Base-by-base conservation (phyloP, 768 basidiomycete species). In the Tricholoma sp. region DNA sequence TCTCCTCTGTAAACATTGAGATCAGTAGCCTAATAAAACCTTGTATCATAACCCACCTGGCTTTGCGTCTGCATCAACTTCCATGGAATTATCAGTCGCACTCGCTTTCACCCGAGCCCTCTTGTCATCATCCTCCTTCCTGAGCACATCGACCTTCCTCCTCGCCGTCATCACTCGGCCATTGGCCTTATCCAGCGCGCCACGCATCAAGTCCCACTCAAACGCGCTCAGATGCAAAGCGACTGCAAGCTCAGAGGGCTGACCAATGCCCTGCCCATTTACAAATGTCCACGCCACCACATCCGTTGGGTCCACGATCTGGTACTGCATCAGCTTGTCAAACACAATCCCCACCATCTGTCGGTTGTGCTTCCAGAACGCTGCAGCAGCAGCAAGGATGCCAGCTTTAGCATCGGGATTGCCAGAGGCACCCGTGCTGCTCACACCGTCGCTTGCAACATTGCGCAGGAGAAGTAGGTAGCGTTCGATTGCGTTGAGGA, bases 301-400 rank as follows among this genome's bases (percentile, higher is more conserved):
- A 62, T 99, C 95, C 14, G 85, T 84, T 0, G 95, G 93, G 64
- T 98, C 94, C 39, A 98, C 88, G 56, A 98, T 91, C 68, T 97
- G 94, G 72, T 99, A 99, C 68, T 98, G 96, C 85, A 98, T 90
- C 54, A 98, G 76, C 74, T 99, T 99, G 78, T 98, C 97, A 60
- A 96, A 88, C 7, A 98, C 94, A 66, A 99, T 94, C 14, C 81
- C 79, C 49, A 94, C 78, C 85, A 94, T 92, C 64, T 98, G 94
- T 29, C 82, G 76, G 66, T 89, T 93, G 63, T 84, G 72, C 61
- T 79, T 80, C 95, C 95, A 99, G 74, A 95, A 98, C 4, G 76
- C 70, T 0, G 84, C 83, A 0, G 88, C 83, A 2, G 86, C 81
- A 12, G 77, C 77, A 12, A 98, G 79, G 59, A 98, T 82, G 62